Base-by-base conservation (phyloP, 129 eudicot species). In the Arctium lappa region DNA sequence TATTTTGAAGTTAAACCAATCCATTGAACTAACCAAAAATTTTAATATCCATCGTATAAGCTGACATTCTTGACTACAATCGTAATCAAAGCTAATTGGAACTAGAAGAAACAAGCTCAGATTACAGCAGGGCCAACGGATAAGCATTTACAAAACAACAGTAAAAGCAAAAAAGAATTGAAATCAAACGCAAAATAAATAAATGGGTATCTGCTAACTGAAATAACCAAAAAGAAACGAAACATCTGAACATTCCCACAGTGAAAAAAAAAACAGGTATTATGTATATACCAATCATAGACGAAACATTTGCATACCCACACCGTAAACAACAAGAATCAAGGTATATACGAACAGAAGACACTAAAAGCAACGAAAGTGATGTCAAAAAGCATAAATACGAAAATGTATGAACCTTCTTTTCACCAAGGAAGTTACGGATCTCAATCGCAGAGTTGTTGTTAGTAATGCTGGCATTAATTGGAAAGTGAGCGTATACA, bases 401-500 rank as follows among this genome's bases (percentile, higher is more conserved):
- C 27, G 15, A 12, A 33, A 79, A 44, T 4, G 42, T 65, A 74
- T 72, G 50, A 3, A 91, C 97, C 93, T 79, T 91, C 87, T 91
- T 91, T 83, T 91, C 97, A 62, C 93, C 97, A 60, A 89, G 88
- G 69, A 89, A 91, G 75, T 91, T 91, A 11, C 92, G 88, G 90
- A 89, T 91, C 86, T 91, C 97, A 74, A 89, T 91, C 1, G 87
- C 50, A 16, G 82, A 69, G 37, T 82, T 86, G 46, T 7, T 15
- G 40, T 80, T 82, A 36, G 81, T 53, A 38, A 91, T 91, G 32
- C 83, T 81, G 9, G 93, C 96, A 50, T 91, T 91, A 76, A 91
- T 91, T 15, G 96, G 96, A 70, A 91, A 91, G 32, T 91, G 91
- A 79, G 96, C 96, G n/a, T 91, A 91, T 0, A 91, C 95, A 53